Conservation (phyloP, 1,284 basidiomycete genomes). For the Tetrapyrgos nigripes region DNA sequence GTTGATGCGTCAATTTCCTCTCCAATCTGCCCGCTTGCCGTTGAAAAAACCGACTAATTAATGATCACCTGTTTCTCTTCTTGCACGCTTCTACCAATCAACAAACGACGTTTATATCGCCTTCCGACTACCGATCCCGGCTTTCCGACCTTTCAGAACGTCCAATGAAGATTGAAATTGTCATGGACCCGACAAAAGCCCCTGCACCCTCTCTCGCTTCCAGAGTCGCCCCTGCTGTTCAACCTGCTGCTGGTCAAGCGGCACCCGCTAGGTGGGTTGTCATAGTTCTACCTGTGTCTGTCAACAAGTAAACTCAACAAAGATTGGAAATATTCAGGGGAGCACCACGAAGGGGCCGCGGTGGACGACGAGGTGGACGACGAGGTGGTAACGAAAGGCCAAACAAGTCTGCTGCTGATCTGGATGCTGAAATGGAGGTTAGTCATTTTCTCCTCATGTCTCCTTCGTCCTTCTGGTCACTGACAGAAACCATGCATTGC, state of each 20-base stretch:
- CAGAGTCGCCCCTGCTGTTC: slow-evolving; percentile 14
- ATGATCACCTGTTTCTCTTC: slow-evolving; percentile 42
- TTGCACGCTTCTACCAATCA: slow-evolving; percentile 35
- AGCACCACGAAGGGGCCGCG: slow-evolving; percentile 54
- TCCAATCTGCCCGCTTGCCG: slow-evolving; percentile 46
- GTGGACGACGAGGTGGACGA: slow-evolving; percentile 57
- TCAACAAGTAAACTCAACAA: slow-evolving; percentile 1
- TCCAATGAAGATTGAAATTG: slow-evolving; percentile 98
- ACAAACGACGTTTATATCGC: no score
- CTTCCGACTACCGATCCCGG: slow-evolving; percentile 17
- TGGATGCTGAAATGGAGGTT: slow-evolving; percentile 89
- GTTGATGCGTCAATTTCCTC: slow-evolving; percentile 36
- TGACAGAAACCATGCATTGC: slow-evolving; percentile 1
- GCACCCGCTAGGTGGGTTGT: slow-evolving; percentile 55
- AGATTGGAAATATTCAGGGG: slow-evolving; percentile 27
- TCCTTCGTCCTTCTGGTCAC: not conserved
- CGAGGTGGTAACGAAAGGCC: slow-evolving; percentile 75
- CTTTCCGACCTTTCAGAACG: slow-evolving; percentile 66
- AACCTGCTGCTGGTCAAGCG: slow-evolving; percentile 27
- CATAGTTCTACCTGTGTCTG: not conserved
- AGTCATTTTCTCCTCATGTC: slow-evolving; percentile 22
- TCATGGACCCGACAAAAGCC: slow-evolving; percentile 85
- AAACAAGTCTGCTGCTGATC: slow-evolving; percentile 72
- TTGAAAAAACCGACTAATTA: slow-evolving; percentile 68
- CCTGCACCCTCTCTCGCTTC: slow-evolving; percentile 63